Evolutionary conservation across 2,329 filamentous ascomycete species (phyloP).

Genomic region (Peltaster fructicola): DNA sequence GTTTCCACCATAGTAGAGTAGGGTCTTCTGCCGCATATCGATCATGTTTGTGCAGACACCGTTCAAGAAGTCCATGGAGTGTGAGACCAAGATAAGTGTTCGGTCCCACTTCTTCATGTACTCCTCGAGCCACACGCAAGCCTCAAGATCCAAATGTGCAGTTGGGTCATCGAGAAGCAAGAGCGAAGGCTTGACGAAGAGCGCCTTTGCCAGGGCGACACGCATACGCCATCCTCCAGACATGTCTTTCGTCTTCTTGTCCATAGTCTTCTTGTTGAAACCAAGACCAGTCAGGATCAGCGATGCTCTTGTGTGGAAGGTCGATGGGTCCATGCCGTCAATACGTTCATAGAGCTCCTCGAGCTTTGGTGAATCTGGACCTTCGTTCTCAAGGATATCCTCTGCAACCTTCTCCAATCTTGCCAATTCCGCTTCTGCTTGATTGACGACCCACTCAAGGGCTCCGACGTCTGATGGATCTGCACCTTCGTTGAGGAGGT

Average conservation of each 20-base stretch:
- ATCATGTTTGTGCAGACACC: slow-evolving; percentile 98
- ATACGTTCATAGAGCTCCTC: slow-evolving; percentile 98
- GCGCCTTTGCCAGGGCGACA: slow-evolving; percentile 88
- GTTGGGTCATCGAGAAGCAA: slow-evolving; percentile 95
- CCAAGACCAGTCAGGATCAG: slow-evolving; percentile 96
- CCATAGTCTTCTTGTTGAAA: slow-evolving; percentile 95
- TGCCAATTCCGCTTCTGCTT: slow-evolving; percentile 85
- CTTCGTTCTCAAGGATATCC: slow-evolving; percentile 76
- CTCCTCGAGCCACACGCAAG: slow-evolving; percentile 98
- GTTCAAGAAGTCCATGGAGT: slow-evolving; percentile 98
- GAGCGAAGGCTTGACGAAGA: slow-evolving; percentile 94
- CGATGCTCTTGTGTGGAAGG: slow-evolving; percentile 86
- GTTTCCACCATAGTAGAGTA: slow-evolving; percentile 98
- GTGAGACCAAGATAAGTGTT: slow-evolving; percentile 87
- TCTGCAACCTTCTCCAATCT: slow-evolving; percentile 79
- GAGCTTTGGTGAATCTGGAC: slow-evolving; percentile 75
- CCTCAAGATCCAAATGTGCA: slow-evolving; percentile 96
- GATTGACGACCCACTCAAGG: slow-evolving; percentile 89
- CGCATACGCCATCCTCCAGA: slow-evolving; percentile 99
- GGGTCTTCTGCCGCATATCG: slow-evolving; percentile 79
- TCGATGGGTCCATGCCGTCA: slow-evolving; percentile 96
- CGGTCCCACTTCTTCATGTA: slow-evolving; percentile 99
- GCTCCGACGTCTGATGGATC: slow-evolving; percentile 77
- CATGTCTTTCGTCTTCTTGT: slow-evolving; percentile 99
- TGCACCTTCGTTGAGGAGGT: slow-evolving; percentile 92